These are phyloP conservation scores for Echinochloa phyllopogon DNA, from an alignment of 176 grass and related monocot species.

Conservation along the genomic window DNA sequence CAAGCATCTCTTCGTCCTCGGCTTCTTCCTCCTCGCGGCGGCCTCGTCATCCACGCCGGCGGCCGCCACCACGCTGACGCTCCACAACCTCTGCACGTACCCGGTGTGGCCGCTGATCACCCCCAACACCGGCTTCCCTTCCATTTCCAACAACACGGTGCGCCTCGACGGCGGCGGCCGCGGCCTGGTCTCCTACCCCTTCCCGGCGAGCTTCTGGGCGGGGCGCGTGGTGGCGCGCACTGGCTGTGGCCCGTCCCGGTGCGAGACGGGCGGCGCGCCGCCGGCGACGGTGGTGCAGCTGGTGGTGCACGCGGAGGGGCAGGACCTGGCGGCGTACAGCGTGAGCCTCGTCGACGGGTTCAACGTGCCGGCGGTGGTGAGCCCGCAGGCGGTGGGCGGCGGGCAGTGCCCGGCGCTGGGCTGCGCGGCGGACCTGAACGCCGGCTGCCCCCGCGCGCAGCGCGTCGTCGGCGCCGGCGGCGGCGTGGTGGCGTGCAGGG, in stretches of 20 bases:
- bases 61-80: slow-evolving; percentile 41
- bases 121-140: slow-evolving; percentile 41
- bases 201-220: slow-evolving; percentile 44
- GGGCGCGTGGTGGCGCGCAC: slow-evolving; percentile 50
- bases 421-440: slow-evolving; percentile 36
- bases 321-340: slow-evolving; percentile 43
- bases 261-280: slow-evolving; percentile 45
- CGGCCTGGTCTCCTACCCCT: slow-evolving; percentile 31
- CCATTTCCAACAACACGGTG: slow-evolving; percentile 55
- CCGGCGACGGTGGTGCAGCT: slow-evolving; percentile 51
- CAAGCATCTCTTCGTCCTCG: not conserved
- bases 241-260: slow-evolving; percentile 30
- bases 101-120: slow-evolving; percentile 57
- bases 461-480: not conserved
- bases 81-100: slow-evolving; percentile 56
- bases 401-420: slow-evolving; percentile 53
- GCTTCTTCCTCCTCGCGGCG: not conserved
- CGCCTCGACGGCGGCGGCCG: slow-evolving; percentile 45
- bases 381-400: slow-evolving; percentile 36
- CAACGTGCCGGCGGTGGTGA: slow-evolving; percentile 50
- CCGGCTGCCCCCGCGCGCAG: not conserved
- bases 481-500: slow-evolving; percentile 32
- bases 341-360: slow-evolving; percentile 52
- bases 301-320: slow-evolving; percentile 10
- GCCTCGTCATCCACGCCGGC: not conserved